Conservation (phyloP, 441 rosid genomes). For the Eruca vesicaria region DNA sequence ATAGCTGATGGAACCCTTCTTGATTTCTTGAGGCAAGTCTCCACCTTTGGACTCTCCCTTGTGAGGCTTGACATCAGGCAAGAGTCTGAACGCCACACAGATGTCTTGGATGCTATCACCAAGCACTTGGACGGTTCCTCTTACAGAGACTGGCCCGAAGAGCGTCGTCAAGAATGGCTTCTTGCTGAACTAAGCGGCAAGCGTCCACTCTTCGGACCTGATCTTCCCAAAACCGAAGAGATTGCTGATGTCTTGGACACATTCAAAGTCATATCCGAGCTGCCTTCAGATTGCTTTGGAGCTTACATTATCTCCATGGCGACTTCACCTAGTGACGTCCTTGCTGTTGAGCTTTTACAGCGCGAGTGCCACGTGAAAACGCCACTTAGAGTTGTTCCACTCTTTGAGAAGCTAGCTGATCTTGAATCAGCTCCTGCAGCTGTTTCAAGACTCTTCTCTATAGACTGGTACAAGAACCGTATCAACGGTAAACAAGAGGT, state of each 20-base stretch:
- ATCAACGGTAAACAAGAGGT: slow-evolving; percentile 91
- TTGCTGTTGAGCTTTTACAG: slow-evolving; percentile 89
- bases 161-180: slow-evolving; percentile 74
- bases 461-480: slow-evolving; percentile 80
- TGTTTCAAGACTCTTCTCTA: slow-evolving; percentile 71
- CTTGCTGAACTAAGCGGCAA: slow-evolving; percentile 76
- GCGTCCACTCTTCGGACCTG: slow-evolving; percentile 83
- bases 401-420: slow-evolving; percentile 89
- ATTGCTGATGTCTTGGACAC: slow-evolving; percentile 82
- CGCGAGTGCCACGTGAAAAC: slow-evolving; percentile 82
- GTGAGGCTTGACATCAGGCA: slow-evolving; percentile 89
- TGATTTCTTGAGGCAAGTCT: slow-evolving; percentile 87
- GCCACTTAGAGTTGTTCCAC: slow-evolving; percentile 88
- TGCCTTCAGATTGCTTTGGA: slow-evolving; percentile 80
- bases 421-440: slow-evolving; percentile 95
- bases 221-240: slow-evolving; percentile 80
- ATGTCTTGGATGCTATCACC: slow-evolving; percentile 81
- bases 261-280: slow-evolving; percentile 78
- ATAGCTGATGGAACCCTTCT: slow-evolving; percentile 96
- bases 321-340: slow-evolving; percentile 86
- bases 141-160: slow-evolving; percentile 83
- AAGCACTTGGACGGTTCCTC: slow-evolving; percentile 81
- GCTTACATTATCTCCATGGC: slow-evolving; percentile 98
- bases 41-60: slow-evolving; percentile 87
- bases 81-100: slow-evolving; percentile 91